phyloP scores from a whole-genome alignment of 2,329 filamentous ascomycete species.

The Zarea fungicola region DNA sequence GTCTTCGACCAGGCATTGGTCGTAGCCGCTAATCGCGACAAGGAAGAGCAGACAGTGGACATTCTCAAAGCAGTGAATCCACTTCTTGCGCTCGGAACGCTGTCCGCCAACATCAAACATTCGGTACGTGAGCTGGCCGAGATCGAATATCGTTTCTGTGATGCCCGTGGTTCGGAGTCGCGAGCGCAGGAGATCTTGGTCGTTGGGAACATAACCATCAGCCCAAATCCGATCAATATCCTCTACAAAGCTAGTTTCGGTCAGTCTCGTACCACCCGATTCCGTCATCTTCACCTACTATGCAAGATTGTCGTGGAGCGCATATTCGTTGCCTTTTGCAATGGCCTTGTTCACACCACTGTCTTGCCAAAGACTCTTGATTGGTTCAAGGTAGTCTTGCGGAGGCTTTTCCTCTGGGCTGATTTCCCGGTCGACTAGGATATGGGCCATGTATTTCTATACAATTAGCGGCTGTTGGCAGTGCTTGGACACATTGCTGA shows the following conservation, averaged over 20 bases:
- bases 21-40: slow-evolving; percentile 92
- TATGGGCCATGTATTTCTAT: slow-evolving; percentile 75
- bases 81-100: slow-evolving; percentile 91
- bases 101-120: slow-evolving; percentile 97
- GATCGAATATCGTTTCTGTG: slow-evolving; percentile 89
- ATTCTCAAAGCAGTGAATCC: slow-evolving; percentile 95
- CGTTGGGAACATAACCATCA: slow-evolving; percentile 77
- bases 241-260: slow-evolving; percentile 65
- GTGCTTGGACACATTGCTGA: slow-evolving; percentile 2
- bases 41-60: slow-evolving; percentile 90
- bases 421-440: slow-evolving; percentile 78
- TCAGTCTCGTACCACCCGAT: slow-evolving; percentile 4
- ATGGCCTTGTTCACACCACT: slow-evolving; percentile 82
- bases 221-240: slow-evolving; percentile 71
- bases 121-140: slow-evolving; percentile 86
- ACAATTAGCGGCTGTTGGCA: slow-evolving; percentile 19
- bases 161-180: slow-evolving; percentile 90
- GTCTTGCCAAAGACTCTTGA: slow-evolving; percentile 82
- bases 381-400: slow-evolving; percentile 68
- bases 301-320: slow-evolving; percentile 88
- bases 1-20: slow-evolving; percentile 93
- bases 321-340: slow-evolving; percentile 90
- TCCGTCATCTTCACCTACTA: slow-evolving; percentile 60
- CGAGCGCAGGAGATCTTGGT: slow-evolving; percentile 91
- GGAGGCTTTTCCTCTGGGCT: slow-evolving; percentile 77